phyloP scores from a whole-genome alignment of 2,329 filamentous ascomycete species.

The Penicillium italicum region DNA sequence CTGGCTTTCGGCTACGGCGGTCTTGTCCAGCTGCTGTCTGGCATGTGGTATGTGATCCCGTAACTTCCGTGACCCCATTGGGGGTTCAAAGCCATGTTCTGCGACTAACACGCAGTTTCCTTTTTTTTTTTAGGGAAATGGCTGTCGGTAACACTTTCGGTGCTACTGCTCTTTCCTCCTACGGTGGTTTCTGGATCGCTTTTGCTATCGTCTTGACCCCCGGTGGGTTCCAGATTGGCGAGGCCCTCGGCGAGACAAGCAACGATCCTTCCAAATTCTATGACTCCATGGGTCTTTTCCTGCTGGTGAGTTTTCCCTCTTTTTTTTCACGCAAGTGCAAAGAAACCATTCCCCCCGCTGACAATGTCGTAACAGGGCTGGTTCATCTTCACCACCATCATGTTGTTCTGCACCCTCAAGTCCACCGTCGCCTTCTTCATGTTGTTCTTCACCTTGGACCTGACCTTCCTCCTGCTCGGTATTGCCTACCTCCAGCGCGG shows the following conservation, averaged over 20 bases:
- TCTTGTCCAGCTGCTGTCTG: constrained; percentile 72
- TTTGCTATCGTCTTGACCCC: constrained; percentile 70
- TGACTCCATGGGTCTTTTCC: constrained; percentile 68
- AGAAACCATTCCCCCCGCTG: constrained; percentile 2
- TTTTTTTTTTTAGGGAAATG: constrained; percentile 64
- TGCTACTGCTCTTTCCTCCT: constrained; percentile 75
- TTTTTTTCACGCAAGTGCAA: background rate
- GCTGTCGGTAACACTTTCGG: constrained; percentile 84
- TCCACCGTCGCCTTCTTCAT: constrained; percentile 75
- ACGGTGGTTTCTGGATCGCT: constrained; percentile 78
- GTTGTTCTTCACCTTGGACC: constrained; percentile 72
- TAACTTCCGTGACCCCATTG: background rate
- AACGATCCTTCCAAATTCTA: constrained; percentile 42
- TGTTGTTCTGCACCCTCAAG: constrained; percentile 69
- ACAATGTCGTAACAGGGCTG: constrained; percentile 51
- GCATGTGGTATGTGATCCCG: constrained; percentile 71
- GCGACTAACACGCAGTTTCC: background rate
- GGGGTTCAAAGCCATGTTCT: background rate
- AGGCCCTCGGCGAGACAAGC: constrained; percentile 31
- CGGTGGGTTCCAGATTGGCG: constrained; percentile 60
- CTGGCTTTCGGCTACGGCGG: constrained; percentile 73
- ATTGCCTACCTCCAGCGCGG: constrained; percentile 60
- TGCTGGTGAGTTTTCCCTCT: constrained; percentile 49
- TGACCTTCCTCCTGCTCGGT: constrained; percentile 70
- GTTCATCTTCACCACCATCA: constrained; percentile 79